Conservation (phyloP, 345 rosid species). For the Ceriops zippeliana region DNA sequence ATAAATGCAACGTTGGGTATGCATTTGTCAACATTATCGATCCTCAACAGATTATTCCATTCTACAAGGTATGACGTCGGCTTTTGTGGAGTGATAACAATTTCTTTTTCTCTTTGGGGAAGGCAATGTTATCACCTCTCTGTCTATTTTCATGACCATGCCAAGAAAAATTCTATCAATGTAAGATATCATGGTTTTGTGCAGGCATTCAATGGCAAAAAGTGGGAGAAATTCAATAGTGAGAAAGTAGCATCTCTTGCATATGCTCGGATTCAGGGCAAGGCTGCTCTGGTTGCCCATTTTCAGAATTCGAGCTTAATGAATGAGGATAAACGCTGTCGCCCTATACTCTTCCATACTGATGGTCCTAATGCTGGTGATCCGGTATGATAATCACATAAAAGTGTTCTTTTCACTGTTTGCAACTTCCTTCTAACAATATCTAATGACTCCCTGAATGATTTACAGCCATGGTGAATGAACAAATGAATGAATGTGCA, state of each 20-base stretch:
- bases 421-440: conserved; percentile 1
- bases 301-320: conserved; percentile 91
- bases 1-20: conserved; percentile 91
- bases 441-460: not conserved
- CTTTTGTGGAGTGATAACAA: conserved; percentile 1
- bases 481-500: too few species aligned
- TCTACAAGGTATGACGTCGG: conserved; percentile 26
- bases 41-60: conserved; percentile 71
- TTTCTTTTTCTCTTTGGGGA: not conserved
- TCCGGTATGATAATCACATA: conserved; percentile 42
- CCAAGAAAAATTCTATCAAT: not conserved
- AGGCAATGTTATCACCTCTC: not conserved
- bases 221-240: conserved; percentile 90
- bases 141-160: not conserved
- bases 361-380: conserved; percentile 90
- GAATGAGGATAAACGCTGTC: conserved; percentile 93
- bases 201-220: conserved; percentile 84
- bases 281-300: conserved; percentile 82
- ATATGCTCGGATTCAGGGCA: conserved; percentile 86
- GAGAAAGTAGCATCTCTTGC: conserved; percentile 88
- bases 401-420: not conserved
- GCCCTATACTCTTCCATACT: conserved; percentile 82
- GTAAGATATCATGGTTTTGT: not conserved
- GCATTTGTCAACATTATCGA: conserved; percentile 83
- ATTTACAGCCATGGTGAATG: not conserved